Evolutionary conservation across 2,329 filamentous ascomycete species (phyloP), one percentile per base, ranked within the genome.

Genomic region (Gremmenia infestans): DNA sequence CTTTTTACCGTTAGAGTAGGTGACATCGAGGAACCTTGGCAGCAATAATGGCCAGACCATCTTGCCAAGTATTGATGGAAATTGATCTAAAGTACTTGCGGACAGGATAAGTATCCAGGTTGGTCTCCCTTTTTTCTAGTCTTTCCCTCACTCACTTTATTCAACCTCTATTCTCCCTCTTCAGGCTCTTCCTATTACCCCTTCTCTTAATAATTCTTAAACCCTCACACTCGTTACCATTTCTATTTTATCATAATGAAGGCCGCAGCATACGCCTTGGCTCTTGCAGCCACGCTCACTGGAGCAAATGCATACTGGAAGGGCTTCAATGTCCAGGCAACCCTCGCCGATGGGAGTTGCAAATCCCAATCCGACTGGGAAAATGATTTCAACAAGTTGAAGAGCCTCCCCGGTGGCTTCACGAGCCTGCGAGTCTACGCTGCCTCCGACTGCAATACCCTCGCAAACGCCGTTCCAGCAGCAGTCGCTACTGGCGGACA

Each of bases 311-410:
- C 72, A 6, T 74, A 71, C 65, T 73, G 70, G 68, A 70, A 72
- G 49, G 73, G 73, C 25, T 74, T 76, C 65, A 76, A 75, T 59
- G 64, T 72, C 12, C 71, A 68, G 49, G 72, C 73, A 19, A 73
- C 68, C 54, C 72, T 72, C 52, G 70, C 64, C 48, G 76, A 81
- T 58, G 76, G 81, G 25, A 73, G 73, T 52, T 95, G 90, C 79
- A 94, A 92, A 71, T 74, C 78, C 6, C 74, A 79, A 54, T 71
- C 76, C 1, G 76, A 89, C 63, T 79, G 94, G 54, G 75, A 81
- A 57, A 69, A 74, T n/a, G 89, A 95, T 65, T 81, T 94, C 64
- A 72, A 74, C 15, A 72, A 72, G 49, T 75, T 82, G 49, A 70
- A 71, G 56, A 63, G 60, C 15, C 67, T 73, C 25, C 80, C 81